Evolutionary conservation across 2,329 filamentous ascomycete species (phyloP).

Genomic region (Hymenoscyphus fructigenus): DNA sequence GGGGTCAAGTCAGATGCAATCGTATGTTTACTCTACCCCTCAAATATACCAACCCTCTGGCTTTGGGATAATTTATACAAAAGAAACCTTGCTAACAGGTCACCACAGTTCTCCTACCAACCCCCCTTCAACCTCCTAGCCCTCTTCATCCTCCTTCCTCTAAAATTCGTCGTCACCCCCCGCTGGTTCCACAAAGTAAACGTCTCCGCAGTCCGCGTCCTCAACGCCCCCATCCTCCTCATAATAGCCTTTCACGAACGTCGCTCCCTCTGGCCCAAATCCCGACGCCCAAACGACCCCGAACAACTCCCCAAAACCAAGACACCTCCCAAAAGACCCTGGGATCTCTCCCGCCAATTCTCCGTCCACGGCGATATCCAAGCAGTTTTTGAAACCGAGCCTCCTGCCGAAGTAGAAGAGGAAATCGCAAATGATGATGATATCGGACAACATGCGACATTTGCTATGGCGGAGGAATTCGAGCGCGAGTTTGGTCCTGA

Average conservation of each 20-base stretch:
- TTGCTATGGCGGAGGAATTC: constrained; percentile 23
- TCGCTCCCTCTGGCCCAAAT: constrained; percentile 58
- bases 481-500: constrained; percentile 23
- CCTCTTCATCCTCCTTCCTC: constrained; percentile 68
- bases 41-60: background rate
- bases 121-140: constrained; percentile 83
- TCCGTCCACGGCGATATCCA: constrained; percentile 35
- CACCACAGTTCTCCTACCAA: constrained; percentile 42
- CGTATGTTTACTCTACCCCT: background rate
- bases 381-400: constrained; percentile 35
- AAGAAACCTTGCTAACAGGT: background rate
- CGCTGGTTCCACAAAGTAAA: constrained; percentile 92
- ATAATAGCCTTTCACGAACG: constrained; percentile 71
- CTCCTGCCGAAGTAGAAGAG: constrained; percentile 28
- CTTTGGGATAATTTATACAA: background rate
- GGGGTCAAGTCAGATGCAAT: constrained; percentile 83
- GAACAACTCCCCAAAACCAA: constrained; percentile 21
- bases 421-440: constrained; percentile 27
- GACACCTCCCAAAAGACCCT: constrained; percentile 18
- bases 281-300: constrained; percentile 22
- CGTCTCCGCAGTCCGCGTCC: constrained; percentile 68
- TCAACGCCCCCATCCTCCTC: constrained; percentile 75
- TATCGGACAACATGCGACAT: constrained; percentile 11
- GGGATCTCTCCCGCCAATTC: constrained; percentile 33
- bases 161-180: constrained; percentile 75